These are phyloP conservation scores for Heterobasidion annosum DNA, from an alignment of 1,284 basidiomycete genomes.

Conservation along the genomic window DNA sequence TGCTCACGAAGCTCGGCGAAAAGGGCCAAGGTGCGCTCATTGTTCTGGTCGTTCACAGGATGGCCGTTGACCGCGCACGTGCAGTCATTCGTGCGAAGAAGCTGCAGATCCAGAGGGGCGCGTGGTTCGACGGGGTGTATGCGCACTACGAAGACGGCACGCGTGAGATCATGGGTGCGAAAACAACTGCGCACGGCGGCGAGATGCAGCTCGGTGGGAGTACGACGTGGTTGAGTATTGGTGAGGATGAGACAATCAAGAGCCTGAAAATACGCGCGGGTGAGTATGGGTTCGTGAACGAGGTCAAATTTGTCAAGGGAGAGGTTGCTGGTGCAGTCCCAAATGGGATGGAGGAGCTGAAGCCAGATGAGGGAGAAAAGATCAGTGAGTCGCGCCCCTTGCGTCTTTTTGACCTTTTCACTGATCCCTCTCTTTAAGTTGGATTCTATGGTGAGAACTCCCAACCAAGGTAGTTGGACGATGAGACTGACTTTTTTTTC, in stretches of 20 bases:
- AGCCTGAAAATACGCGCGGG: not conserved
- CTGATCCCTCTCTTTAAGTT: not conserved
- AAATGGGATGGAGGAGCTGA: not conserved
- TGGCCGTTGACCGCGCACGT: not conserved
- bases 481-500: not conserved
- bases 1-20: not conserved
- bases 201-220: not conserved
- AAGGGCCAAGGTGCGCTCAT: not conserved
- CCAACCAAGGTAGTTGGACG: not conserved
- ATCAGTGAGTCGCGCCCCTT: not conserved
- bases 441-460: not conserved
- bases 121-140: slow-evolving; percentile 1
- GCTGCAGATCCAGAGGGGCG: not conserved
- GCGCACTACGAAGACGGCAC: not conserved
- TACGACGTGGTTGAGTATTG: not conserved
- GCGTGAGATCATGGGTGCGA: not conserved
- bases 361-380: not conserved
- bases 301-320: not conserved
- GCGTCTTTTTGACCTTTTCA: not conserved
- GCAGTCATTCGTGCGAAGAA: not conserved
- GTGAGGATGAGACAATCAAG: not conserved
- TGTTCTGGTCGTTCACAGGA: not conserved
- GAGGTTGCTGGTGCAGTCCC: not conserved
- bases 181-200: not conserved
- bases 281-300: not conserved